Base-by-base conservation (phyloP, 495 filamentous ascomycete species). In the Penicillium fimorum region DNA sequence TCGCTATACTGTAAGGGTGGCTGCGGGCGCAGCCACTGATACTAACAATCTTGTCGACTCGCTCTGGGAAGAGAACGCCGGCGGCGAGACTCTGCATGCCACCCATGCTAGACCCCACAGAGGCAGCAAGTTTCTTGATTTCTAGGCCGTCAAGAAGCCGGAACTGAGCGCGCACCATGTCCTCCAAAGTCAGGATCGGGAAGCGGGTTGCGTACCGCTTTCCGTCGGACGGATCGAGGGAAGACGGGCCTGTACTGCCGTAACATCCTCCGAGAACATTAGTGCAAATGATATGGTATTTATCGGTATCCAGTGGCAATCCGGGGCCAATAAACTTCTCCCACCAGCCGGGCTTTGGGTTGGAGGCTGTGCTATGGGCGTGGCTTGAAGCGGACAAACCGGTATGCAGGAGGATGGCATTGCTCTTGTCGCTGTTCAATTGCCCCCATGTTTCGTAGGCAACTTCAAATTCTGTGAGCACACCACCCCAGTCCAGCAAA, bases 141-240 rank as follows among this genome's bases (percentile, higher is more conserved):
- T 87, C 88, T 15, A 97, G 75, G 22, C 71, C 69, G 68, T 97
- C 94, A 17, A 99, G 79, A 6, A 99, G 81, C 32, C 88, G 79
- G 73, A 97, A 99, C 68, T 99, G 94, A 5, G 92, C 92, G 17
- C 90, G 83, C 8, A 99, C 94, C 94, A 97, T 99, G 73, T 99
- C 94, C 52, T 94, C 85, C 75, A 99, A 87, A 0, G 94, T 99
- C 32, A 99, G 75, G 57, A 99, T 96, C 5, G 94, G 94, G 70
- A 99, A 99, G 20, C 95, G 84, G 1, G 94, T 99, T 11, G 92
- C 94, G 74, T 97, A 99, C 55, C 78, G 81, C 68, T 94, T 78
- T 22, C 91, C 89, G 67, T 96, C 88, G 3, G 88, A 89, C 0
- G 94, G 95, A 73, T 97, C 94, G 56, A 92, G 74, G 56, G 88